phyloP scores from a whole-genome alignment of 176 grass and related monocot genomes.

The Triticum monococcum region DNA sequence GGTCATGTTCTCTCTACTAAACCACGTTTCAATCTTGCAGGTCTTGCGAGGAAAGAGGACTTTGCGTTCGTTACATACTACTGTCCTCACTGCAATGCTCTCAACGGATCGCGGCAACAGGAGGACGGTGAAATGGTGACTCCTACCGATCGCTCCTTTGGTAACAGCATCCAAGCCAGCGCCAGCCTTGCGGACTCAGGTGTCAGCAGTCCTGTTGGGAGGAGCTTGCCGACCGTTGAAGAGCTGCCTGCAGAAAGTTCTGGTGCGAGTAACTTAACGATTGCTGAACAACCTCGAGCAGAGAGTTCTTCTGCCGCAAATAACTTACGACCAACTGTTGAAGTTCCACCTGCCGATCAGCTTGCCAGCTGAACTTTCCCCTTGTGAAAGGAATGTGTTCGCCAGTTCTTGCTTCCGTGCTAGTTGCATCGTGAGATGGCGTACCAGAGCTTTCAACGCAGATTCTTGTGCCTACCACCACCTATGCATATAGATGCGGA shows the following conservation, averaged over 20 bases:
- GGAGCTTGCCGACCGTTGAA: constrained; percentile 5
- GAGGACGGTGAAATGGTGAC: constrained; percentile 54
- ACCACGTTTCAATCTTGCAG: constrained; percentile 34
- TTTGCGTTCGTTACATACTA: constrained; percentile 85
- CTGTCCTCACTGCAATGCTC: constrained; percentile 77
- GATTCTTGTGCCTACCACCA: constrained; percentile 16
- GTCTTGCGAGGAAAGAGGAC: constrained; percentile 90
- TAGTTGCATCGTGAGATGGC: background rate
- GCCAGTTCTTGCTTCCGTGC: background rate
- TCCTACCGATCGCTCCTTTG: constrained; percentile 34
- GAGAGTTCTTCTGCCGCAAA: background rate
- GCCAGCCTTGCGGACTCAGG: constrained; percentile 37
- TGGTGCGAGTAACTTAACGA: background rate
- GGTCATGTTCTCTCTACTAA: background rate
- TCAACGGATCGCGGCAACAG: constrained; percentile 56
- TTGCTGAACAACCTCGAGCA: background rate
- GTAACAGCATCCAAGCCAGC: constrained; percentile 9
- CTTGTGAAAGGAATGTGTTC: background rate
- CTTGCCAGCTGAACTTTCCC: constrained; percentile 8
- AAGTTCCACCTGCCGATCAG: constrained; percentile 20
- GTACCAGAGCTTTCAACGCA: background rate
- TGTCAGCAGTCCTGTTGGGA: constrained; percentile 5
- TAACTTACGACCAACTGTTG: background rate
- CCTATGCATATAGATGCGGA: background rate
- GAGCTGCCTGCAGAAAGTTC: constrained; percentile 14